Percentiles rank a stretch among this genome's conserved stretches.
Conservation (phyloP, 805 yeast species). For the Danielia reshetovae region DNA sequence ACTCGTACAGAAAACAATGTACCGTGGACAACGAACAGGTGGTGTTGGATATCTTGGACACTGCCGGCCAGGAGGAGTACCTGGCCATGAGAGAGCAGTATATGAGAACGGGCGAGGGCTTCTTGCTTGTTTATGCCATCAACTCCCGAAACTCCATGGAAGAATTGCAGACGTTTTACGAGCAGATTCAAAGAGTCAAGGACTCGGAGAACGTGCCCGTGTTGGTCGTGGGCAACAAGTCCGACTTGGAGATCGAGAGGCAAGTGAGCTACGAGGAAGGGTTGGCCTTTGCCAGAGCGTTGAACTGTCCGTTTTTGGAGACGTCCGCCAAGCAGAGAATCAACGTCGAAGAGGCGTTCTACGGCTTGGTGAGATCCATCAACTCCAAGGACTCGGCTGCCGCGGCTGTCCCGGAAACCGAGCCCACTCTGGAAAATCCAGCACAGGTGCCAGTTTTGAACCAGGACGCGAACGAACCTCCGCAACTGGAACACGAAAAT, state of each 20-base stretch:
- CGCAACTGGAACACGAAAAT: too few relatives aligned
- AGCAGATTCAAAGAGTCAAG: conserved; percentile 75
- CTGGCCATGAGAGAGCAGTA: conserved; percentile 83
- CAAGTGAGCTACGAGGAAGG: conserved; percentile 72
- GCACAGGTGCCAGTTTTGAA: too few relatives aligned
- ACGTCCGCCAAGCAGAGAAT: conserved; percentile 89
- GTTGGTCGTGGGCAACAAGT: conserved; percentile 72
- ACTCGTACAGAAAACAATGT: conserved; percentile 83
- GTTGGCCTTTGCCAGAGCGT: conserved; percentile 53
- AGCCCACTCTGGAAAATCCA: conserved; percentile 1
- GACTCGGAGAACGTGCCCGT: conserved; percentile 74
- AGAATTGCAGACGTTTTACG: conserved; percentile 73
- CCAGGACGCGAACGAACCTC: too few relatives aligned
- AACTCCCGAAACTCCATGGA: conserved; percentile 83
- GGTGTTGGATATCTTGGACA: conserved; percentile 77
- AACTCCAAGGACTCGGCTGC: conserved; percentile 15
- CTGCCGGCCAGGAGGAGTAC: conserved; percentile 98
- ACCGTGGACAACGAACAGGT: conserved; percentile 70
- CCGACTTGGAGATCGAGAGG: conserved; percentile 71
- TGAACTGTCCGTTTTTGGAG: conserved; percentile 76
- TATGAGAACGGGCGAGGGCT: conserved; percentile 96
- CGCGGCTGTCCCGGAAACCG: conserved; percentile 5
- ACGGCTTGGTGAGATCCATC: conserved; percentile 59
- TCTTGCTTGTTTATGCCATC: conserved; percentile 81
- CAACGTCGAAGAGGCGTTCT: conserved; percentile 85